phyloP scores from a whole-genome alignment of 2,329 filamentous ascomycete genomes.

The Ophiostoma ips region DNA sequence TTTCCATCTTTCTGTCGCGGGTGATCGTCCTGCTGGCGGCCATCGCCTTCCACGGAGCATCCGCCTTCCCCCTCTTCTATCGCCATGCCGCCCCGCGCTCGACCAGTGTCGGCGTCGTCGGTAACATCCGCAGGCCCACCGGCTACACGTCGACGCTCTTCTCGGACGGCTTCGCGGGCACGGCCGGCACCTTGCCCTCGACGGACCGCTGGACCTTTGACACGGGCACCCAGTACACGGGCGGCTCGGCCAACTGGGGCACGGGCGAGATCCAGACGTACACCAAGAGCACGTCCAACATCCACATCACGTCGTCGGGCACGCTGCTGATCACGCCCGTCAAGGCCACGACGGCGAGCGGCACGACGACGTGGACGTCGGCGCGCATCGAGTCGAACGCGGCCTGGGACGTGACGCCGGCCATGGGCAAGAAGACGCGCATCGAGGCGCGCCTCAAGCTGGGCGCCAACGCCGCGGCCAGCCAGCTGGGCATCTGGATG shows the following conservation, averaged over 20 bases:
- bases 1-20: constrained; percentile 1
- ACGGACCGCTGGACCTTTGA: constrained; percentile 29
- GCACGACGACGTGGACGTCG: constrained; percentile 26
- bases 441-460: constrained; percentile 27
- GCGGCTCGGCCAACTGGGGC: constrained; percentile 33
- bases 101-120: constrained; percentile 6
- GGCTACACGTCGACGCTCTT: constrained; percentile 21
- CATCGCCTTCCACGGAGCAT: not conserved
- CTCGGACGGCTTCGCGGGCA: constrained; percentile 17
- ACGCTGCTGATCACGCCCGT: constrained; percentile 24
- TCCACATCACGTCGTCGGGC: constrained; percentile 24
- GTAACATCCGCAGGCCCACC: constrained; percentile 7
- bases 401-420: constrained; percentile 23
- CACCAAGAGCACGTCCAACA: constrained; percentile 26
- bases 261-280: constrained; percentile 35
- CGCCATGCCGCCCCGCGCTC: constrained; percentile 4
- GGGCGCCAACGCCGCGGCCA: constrained; percentile 15
- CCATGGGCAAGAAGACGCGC: constrained; percentile 21
- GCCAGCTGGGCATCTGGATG: constrained; percentile 30
- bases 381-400: constrained; percentile 28
- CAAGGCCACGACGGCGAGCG: constrained; percentile 12
- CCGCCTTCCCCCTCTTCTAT: constrained; percentile 7
- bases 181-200: constrained; percentile 21
- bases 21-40: constrained; percentile 6
- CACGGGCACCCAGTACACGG: constrained; percentile 31